Conservation (phyloP, 2,329 filamentous ascomycete genomes). For the Salinomyces thailandicus region DNA sequence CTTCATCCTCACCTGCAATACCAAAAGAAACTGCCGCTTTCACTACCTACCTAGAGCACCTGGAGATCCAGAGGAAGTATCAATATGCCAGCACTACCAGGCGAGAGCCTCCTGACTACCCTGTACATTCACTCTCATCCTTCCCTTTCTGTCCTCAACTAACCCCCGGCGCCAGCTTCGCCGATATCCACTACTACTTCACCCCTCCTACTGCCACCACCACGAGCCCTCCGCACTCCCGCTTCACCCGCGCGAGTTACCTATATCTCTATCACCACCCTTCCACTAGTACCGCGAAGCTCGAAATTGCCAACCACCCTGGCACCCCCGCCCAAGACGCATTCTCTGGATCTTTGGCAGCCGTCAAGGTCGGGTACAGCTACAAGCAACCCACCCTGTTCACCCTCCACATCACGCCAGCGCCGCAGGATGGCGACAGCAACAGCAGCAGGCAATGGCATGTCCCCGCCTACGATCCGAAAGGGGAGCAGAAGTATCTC, state of each 20-base stretch:
- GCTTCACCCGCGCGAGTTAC: constrained; percentile 71
- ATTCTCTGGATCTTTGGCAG: constrained; percentile 61
- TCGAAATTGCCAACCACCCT: constrained; percentile 66
- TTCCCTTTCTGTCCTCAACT: background rate
- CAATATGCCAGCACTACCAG: constrained; percentile 38
- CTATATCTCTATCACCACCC: constrained; percentile 71
- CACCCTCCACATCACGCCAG: constrained; percentile 51
- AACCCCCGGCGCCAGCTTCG: constrained; percentile 46
- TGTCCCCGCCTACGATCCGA: constrained; percentile 59
- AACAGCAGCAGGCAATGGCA: too few species aligned
- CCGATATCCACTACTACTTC: constrained; percentile 71
- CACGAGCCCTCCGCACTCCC: constrained; percentile 61
- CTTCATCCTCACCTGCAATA: too few species aligned
- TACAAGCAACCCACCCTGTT: constrained; percentile 65
- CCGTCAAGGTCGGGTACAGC: constrained; percentile 54
- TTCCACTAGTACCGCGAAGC: constrained; percentile 53
- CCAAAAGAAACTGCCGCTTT: too few species aligned
- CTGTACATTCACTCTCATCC: constrained; percentile 28
- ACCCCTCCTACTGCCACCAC: constrained; percentile 55
- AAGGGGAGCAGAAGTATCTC: constrained; percentile 67
- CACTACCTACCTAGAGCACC: background rate
- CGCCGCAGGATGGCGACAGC: constrained; percentile 32
- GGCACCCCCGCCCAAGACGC: constrained; percentile 70
- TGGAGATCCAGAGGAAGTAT: background rate
- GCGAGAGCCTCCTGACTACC: constrained; percentile 37